Evolutionary conservation across 176 grass and related monocot species (phyloP).

Genomic region (Zea mays): Zm-B73-REFERENCE-NAM-5.0 NC_050105.1:110389501-110390000

Average conservation of each 20-base stretch:
- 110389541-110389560: constrained; percentile 56
- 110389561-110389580: background rate
- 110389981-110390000: background rate
- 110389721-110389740: background rate
- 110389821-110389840: background rate
- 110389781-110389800: background rate
- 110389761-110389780: background rate
- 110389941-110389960: background rate
- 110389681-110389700: background rate
- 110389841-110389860: background rate
- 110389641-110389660: background rate
- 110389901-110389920: background rate
- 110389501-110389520: constrained; percentile 73
- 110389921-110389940: background rate
- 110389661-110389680: background rate
- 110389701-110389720: background rate
- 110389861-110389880: background rate
- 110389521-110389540: constrained; percentile 86
- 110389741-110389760: background rate
- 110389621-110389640: background rate
- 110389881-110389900: background rate
- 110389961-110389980: background rate
- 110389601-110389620: background rate
- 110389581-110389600: background rate
- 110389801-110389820: background rate